Evolutionary conservation across 1,139 yeast species (phyloP).

Genomic region (Lodderomyces beijingensis): DNA sequence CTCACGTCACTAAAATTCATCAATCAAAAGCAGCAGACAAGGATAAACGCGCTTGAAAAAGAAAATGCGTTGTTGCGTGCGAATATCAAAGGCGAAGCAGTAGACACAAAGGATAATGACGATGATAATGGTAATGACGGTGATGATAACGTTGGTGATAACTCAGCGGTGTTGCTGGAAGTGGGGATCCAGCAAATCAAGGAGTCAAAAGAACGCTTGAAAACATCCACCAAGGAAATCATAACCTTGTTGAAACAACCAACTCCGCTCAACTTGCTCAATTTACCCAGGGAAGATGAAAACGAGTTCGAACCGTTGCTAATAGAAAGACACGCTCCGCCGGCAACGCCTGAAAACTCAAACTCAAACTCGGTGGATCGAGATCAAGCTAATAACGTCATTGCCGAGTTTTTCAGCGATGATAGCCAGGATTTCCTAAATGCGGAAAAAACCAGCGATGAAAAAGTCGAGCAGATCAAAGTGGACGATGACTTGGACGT

Average conservation of each 20-base stretch:
- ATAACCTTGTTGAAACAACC: conserved; percentile 39
- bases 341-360: conserved; percentile 1
- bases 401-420: conserved; percentile 11
- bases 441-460: neutral
- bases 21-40: conserved; percentile 31
- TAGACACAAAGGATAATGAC: neutral
- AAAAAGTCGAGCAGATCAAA: neutral
- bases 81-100: conserved; percentile 5
- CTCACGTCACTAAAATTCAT: conserved; percentile 39
- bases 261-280: conserved; percentile 17
- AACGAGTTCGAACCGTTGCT: conserved; percentile 17
- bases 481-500: conserved; percentile 4
- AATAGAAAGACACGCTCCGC: conserved; percentile 3
- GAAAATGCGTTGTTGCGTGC: conserved; percentile 16
- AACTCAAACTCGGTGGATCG: conserved; percentile 1
- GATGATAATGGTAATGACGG: neutral
- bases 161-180: conserved; percentile 25
- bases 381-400: conserved; percentile 4
- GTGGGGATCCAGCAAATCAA: conserved; percentile 38
- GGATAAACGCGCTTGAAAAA: conserved; percentile 27
- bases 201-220: conserved; percentile 35
- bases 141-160: conserved; percentile 1
- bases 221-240: conserved; percentile 41
- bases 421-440: conserved; percentile 4
- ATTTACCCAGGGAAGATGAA: conserved; percentile 18